phyloP scores from a whole-genome alignment of 345 rosid species.

The Ricinus communis region DNA sequence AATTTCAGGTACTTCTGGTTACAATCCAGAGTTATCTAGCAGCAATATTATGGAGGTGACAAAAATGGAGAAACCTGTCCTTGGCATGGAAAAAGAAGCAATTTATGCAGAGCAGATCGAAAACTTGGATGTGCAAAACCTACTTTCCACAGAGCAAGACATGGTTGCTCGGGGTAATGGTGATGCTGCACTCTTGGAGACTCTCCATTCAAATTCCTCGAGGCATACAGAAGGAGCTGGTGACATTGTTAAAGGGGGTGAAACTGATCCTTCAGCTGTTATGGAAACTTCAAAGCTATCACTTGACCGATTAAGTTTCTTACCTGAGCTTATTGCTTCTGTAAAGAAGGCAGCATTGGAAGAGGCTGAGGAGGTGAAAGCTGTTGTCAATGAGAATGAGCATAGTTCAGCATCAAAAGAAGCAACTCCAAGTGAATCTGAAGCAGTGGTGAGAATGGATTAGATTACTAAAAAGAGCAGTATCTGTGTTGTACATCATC shows the following conservation, averaged over 20 bases:
- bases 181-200: slow-evolving; percentile 24
- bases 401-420: slow-evolving; percentile 40
- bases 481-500: slow-evolving; percentile 3
- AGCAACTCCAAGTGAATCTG: slow-evolving; percentile 37
- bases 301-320: slow-evolving; percentile 47
- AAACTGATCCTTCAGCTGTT: slow-evolving; percentile 36
- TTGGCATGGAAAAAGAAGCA: slow-evolving; percentile 38
- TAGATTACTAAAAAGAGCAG: slow-evolving; percentile 14
- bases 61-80: slow-evolving; percentile 27
- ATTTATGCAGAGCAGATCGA: slow-evolving; percentile 30
- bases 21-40: slow-evolving; percentile 20
- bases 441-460: slow-evolving; percentile 54
- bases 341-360: slow-evolving; percentile 74
- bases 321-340: slow-evolving; percentile 68
- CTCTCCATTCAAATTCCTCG: slow-evolving; percentile 24
- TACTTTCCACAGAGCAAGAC: slow-evolving; percentile 26
- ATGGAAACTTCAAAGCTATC: slow-evolving; percentile 47
- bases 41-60: slow-evolving; percentile 30
- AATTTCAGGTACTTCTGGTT: slow-evolving; percentile 19
- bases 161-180: slow-evolving; percentile 20
- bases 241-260: slow-evolving; percentile 28
- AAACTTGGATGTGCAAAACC: slow-evolving; percentile 23
- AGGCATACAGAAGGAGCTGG: slow-evolving; percentile 29
- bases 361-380: slow-evolving; percentile 73
- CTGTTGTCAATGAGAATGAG: slow-evolving; percentile 46